Evolutionary conservation across 2,329 filamentous ascomycete species (phyloP).

Genomic region (Metarhizium anisopliae): DNA sequence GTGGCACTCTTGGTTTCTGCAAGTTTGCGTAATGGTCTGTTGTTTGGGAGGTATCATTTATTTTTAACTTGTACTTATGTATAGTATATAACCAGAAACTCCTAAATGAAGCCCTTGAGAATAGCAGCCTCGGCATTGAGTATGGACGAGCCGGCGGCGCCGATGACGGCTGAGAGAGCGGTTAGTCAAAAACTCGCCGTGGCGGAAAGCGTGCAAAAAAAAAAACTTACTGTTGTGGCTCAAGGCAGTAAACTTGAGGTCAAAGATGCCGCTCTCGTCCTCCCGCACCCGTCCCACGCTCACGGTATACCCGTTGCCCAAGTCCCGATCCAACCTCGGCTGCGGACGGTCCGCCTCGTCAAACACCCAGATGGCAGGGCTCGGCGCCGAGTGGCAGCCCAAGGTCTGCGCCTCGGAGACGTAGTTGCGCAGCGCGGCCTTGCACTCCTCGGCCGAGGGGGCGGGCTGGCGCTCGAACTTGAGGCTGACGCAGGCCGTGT

Average conservation of each 20-base stretch:
- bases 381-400: constrained; percentile 79
- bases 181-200: too few species aligned
- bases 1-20: too few species aligned
- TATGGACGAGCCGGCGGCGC: constrained; percentile 92
- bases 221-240: constrained; percentile 61
- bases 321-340: constrained; percentile 79
- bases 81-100: not conserved
- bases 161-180: constrained; percentile 61
- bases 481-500: constrained; percentile 88
- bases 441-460: constrained; percentile 68
- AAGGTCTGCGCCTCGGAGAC: constrained; percentile 72
- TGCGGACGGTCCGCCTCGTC: constrained; percentile 87
- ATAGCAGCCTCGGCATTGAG: constrained; percentile 89
- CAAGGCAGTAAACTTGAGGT: constrained; percentile 88
- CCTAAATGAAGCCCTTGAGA: constrained; percentile 66
- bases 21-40: too few species aligned
- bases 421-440: constrained; percentile 71
- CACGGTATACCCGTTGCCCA: constrained; percentile 79
- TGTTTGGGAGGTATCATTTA: not conserved
- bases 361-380: constrained; percentile 75
- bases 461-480: constrained; percentile 67
- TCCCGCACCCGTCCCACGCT: constrained; percentile 81
- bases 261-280: constrained; percentile 82
- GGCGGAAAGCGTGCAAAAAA: not conserved
- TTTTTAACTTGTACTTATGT: not conserved